These are phyloP conservation scores for Ilyonectria destructans DNA, from an alignment of 2,329 filamentous ascomycete species.

Conservation along the genomic window DNA sequence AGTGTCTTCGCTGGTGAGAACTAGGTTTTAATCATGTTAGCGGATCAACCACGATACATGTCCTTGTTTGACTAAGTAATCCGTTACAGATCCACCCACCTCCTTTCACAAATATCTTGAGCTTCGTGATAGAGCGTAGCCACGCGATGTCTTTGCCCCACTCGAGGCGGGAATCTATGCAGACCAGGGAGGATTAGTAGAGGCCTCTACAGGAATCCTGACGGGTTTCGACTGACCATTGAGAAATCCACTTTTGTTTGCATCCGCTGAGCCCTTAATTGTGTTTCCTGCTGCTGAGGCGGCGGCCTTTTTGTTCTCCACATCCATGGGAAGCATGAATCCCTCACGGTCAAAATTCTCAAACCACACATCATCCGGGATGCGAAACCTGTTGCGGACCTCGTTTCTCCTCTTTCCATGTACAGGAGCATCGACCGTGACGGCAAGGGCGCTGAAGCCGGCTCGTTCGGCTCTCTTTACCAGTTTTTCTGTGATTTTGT, in stretches of 20 bases:
- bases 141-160: slow-evolving; percentile 27
- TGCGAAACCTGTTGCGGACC: slow-evolving; percentile 27
- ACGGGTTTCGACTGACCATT: slow-evolving; percentile 1
- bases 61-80: background rate
- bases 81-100: background rate
- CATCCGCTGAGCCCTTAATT: background rate
- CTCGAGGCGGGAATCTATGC: slow-evolving; percentile 19
- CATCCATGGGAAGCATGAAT: slow-evolving; percentile 33
- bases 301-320: slow-evolving; percentile 29
- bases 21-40: background rate
- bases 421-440: slow-evolving; percentile 26
- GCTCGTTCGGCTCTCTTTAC: slow-evolving; percentile 24
- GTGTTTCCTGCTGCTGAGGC: background rate
- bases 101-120: slow-evolving; percentile 32
- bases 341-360: slow-evolving; percentile 30
- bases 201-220: too few relatives aligned
- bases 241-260: slow-evolving; percentile 20
- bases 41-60: too few relatives aligned
- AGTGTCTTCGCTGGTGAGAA: slow-evolving; percentile 24
- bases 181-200: background rate
- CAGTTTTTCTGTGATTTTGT: slow-evolving; percentile 22
- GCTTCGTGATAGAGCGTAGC: slow-evolving; percentile 22
- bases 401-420: slow-evolving; percentile 31
- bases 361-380: slow-evolving; percentile 29
- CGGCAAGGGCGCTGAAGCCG: slow-evolving; percentile 18